These are phyloP conservation scores for Boletus sp. DNA, from an alignment of 768 basidiomycete species.

Conservation along the genomic window DNA sequence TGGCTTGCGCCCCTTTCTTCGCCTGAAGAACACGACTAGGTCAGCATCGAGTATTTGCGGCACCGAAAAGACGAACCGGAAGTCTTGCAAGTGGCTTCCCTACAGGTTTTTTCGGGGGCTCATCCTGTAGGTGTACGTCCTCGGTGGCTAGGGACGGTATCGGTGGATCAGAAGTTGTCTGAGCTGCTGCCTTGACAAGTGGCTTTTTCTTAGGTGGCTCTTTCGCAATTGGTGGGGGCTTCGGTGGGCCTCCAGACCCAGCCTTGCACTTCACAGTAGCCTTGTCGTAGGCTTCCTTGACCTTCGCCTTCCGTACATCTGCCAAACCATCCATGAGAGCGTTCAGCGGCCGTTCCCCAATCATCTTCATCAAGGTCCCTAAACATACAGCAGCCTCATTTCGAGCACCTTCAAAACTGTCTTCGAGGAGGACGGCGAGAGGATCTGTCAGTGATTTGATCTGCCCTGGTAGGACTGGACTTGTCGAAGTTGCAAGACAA, in stretches of 20 bases:
- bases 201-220: constrained; percentile 38
- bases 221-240: constrained; percentile 31
- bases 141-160: constrained; percentile 12
- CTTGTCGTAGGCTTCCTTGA: constrained; percentile 90
- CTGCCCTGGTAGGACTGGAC: constrained; percentile 68
- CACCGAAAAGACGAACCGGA: constrained; percentile 29
- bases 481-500: constrained; percentile 66
- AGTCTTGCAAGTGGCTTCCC: constrained; percentile 53
- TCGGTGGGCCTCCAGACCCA: constrained; percentile 51
- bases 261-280: constrained; percentile 88
- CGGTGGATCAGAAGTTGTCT: constrained; percentile 16
- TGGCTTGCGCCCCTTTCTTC: constrained; percentile 49
- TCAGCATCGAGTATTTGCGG: not conserved
- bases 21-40: constrained; percentile 28
- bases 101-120: constrained; percentile 39
- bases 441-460: constrained; percentile 80
- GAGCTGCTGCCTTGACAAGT: constrained; percentile 29
- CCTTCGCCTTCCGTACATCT: constrained; percentile 85
- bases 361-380: constrained; percentile 93
- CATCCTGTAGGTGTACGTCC: constrained; percentile 26
- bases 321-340: constrained; percentile 81
- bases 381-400: constrained; percentile 86
- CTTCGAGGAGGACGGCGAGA: constrained; percentile 75
- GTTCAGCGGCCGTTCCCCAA: constrained; percentile 89
- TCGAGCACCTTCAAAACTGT: constrained; percentile 84